phyloP scores from a whole-genome alignment of 331 rosid species.

The Saraca asoca region DNA sequence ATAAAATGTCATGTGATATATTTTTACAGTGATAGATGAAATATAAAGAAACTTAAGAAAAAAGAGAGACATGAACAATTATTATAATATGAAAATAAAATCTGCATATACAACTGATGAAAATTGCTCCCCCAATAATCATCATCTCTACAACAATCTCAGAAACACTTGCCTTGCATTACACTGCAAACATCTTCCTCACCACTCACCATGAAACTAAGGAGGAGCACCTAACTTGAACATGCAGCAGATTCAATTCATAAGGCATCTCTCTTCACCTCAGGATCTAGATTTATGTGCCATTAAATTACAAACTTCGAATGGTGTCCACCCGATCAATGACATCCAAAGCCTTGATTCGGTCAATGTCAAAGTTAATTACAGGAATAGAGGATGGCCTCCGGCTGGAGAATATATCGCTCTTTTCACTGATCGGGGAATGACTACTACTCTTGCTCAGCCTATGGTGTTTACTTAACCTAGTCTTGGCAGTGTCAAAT shows the following conservation, averaged over 20 bases:
- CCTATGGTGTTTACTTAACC: conserved; percentile 79
- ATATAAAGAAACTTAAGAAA: too few relatives aligned
- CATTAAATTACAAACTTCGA: conserved; percentile 42
- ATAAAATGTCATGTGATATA: too few relatives aligned
- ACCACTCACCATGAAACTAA: conserved; percentile 36
- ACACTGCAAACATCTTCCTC: conserved; percentile 33
- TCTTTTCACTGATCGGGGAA: conserved; percentile 73
- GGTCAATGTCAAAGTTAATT: conserved; percentile 68
- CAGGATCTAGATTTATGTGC: conserved; percentile 15
- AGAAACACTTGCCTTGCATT: conserved; percentile 37
- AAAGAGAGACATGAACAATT: conserved; percentile 13
- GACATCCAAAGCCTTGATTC: conserved; percentile 82
- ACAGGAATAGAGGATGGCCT: conserved; percentile 74
- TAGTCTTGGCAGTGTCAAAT: conserved; percentile 66
- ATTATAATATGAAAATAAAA: conserved; percentile 42
- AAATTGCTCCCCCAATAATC: conserved; percentile 38
- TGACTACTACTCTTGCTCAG: conserved; percentile 92
- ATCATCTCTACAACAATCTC: conserved; percentile 50
- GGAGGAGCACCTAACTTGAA: conserved; percentile 32
- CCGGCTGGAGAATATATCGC: conserved; percentile 57
- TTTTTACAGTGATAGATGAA: too few relatives aligned
- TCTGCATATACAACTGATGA: conserved; percentile 59
- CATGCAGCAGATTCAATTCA: conserved; percentile 28
- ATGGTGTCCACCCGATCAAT: conserved; percentile 89
- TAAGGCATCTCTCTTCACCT: conserved; percentile 21